These are phyloP conservation scores for Phytophthora melonis DNA, from an alignment of 352 stramenopile genomes.

Conservation along the genomic window DNA sequence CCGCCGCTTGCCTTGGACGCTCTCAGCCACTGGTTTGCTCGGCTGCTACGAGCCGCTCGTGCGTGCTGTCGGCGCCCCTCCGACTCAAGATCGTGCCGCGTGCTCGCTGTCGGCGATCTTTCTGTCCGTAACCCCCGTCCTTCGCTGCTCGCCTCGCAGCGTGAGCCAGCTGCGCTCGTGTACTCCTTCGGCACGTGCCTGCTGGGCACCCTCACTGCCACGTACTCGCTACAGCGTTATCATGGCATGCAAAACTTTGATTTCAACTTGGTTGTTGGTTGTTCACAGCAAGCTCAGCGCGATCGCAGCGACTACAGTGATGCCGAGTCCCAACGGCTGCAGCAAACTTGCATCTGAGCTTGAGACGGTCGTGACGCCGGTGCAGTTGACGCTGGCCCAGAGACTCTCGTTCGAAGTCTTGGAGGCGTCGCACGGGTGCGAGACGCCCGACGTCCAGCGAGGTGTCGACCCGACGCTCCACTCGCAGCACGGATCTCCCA, in stretches of 20 bases:
- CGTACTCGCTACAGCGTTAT: too few species aligned
- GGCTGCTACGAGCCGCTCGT: too few species aligned
- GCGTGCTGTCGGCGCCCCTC: too few species aligned
- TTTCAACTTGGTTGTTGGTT: not conserved
- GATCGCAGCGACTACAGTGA: not conserved
- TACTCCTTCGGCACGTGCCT: too few species aligned
- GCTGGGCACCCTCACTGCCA: too few species aligned
- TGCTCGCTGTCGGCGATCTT: too few species aligned
- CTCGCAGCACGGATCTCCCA: conserved; percentile 31
- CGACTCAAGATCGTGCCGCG: too few species aligned
- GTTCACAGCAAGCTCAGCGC: conserved; percentile 4
- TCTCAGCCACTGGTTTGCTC: too few species aligned
- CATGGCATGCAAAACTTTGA: conserved; percentile 1
- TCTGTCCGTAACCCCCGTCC: too few species aligned
- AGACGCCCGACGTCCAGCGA: conserved; percentile 33
- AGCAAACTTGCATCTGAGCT: conserved; percentile 3
- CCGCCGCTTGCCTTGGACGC: not conserved
- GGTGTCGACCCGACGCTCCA: conserved; percentile 11
- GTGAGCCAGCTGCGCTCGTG: too few species aligned
- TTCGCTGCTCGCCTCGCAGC: too few species aligned
- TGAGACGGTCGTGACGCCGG: conserved; percentile 16
- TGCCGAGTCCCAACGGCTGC: not conserved
- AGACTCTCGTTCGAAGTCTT: conserved; percentile 38
- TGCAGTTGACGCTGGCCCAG: conserved; percentile 16
- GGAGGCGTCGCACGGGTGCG: conserved; percentile 33